Evolutionary conservation across 1,284 basidiomycete species (phyloP).

Genomic region (Vanrija sp.): DNA sequence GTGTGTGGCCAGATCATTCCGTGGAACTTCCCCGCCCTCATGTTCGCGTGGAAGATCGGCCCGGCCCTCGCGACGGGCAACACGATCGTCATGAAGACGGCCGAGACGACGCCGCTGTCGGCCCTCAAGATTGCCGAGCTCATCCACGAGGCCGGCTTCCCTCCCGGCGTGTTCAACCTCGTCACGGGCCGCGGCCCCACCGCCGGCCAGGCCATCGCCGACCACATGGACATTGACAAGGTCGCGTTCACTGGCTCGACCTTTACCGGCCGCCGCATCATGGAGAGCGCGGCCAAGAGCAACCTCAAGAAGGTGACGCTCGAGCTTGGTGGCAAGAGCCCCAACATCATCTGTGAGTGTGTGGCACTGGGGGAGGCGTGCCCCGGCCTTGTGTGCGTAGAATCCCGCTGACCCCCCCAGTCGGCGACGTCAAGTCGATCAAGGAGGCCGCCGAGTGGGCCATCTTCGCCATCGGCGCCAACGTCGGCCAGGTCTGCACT

Average conservation of each 20-base stretch:
- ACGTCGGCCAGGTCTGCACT: constrained; percentile 16
- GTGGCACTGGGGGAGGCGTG: not conserved
- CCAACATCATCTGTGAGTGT: constrained; percentile 19
- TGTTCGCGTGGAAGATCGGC: constrained; percentile 85
- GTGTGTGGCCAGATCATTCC: constrained; percentile 1
- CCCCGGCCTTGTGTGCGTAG: too few relatives aligned
- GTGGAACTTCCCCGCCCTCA: constrained; percentile 56
- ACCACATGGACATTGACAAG: constrained; percentile 75
- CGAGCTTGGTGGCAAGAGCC: constrained; percentile 51
- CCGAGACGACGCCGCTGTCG: constrained; percentile 81
- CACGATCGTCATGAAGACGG: constrained; percentile 25
- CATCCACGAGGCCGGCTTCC: constrained; percentile 76
- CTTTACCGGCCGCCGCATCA: constrained; percentile 74
- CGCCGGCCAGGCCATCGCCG: constrained; percentile 53
- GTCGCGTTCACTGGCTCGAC: constrained; percentile 54
- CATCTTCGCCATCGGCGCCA: constrained; percentile 18
- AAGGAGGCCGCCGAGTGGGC: constrained; percentile 24
- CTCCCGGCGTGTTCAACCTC: constrained; percentile 81
- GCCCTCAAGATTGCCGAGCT: constrained; percentile 61
- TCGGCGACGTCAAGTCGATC: constrained; percentile 17
- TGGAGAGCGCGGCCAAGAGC: constrained; percentile 71
- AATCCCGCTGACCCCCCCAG: constrained; percentile 5
- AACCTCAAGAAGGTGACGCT: constrained; percentile 66
- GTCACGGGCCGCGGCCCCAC: constrained; percentile 66
- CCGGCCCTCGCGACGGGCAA: constrained; percentile 71